phyloP scores from a whole-genome alignment of 1,284 basidiomycete species.

The Thelephora terrestris region DNA sequence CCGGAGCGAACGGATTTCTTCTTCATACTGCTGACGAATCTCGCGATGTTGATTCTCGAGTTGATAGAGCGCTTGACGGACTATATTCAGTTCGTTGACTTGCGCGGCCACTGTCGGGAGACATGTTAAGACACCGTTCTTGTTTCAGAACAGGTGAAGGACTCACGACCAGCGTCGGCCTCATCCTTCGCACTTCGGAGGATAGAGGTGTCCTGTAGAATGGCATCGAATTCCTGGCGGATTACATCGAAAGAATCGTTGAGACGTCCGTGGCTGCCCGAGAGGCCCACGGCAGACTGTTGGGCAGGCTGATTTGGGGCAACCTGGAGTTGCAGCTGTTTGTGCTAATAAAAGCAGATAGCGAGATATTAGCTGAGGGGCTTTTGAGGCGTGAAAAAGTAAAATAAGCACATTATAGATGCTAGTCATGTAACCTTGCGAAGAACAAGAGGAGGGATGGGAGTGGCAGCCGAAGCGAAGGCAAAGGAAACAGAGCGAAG shows the following conservation, averaged over 20 bases:
- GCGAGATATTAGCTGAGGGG: slow-evolving; percentile 4
- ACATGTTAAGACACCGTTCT: neutral
- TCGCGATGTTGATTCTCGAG: slow-evolving; percentile 67
- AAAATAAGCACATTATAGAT: slow-evolving; percentile 25
- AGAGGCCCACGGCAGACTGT: slow-evolving; percentile 18
- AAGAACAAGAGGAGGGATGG: slow-evolving; percentile 2
- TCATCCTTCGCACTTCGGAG: slow-evolving; percentile 82
- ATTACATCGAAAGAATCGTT: slow-evolving; percentile 79
- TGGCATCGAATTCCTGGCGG: slow-evolving; percentile 77
- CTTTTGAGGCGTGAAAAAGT: neutral
- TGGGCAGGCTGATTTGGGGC: slow-evolving; percentile 33
- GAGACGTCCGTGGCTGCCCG: slow-evolving; percentile 36
- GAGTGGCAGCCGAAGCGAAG: slow-evolving; percentile 8
- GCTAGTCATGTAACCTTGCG: slow-evolving; percentile 18
- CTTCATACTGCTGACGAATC: slow-evolving; percentile 66
- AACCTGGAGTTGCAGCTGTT: slow-evolving; percentile 52
- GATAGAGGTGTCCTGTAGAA: slow-evolving; percentile 59
- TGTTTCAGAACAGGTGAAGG: neutral
- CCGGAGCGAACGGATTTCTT: slow-evolving; percentile 59
- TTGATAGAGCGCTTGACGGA: slow-evolving; percentile 68
- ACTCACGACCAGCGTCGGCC: slow-evolving; percentile 77
- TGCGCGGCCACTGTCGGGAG: slow-evolving; percentile 47
- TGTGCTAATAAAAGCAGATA: slow-evolving; percentile 36
- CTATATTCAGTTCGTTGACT: slow-evolving; percentile 63
- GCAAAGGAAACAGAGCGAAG: slow-evolving; percentile 15